Base-by-base conservation (phyloP, 495 filamentous ascomycete species). In the Choiromyces venosus region DNA sequence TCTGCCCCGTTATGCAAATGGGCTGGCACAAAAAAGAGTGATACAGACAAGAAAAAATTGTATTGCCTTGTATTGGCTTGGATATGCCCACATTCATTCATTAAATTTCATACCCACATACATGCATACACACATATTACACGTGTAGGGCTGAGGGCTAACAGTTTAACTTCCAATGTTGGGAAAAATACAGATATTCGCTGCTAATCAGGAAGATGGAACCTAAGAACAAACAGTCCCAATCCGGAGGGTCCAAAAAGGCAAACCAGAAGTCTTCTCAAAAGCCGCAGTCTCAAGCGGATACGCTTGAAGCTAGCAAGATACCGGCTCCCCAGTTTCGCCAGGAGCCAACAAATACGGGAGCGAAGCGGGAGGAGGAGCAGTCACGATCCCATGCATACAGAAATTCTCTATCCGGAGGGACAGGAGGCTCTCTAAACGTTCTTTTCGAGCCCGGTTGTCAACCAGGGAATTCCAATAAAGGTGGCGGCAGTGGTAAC, bases 161-260 rank as follows among this genome's bases (percentile, higher is more conserved):
- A 61, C n/a, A 61, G 52, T 61, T 25, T 61, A 29, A 61, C 33
- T 61, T 10, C 12, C 52, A 33, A 61, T 61, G 10, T 61, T 61
- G 52, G 52, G 5, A 61, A 61, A 61, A 61, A 61, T 6, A 68
- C 52, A 77, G 75, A 37, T 77, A 77, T 66, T 77, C 75, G 36
- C 35, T 77, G 8, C 72, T 77, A 39, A 77, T 77, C 42, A 73
- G 75, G 56, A 77, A 77, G 67, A 77, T 77, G 75, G 75, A 77
- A 38, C 75, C 75, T 6, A 77, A 77, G 67, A 77, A 61, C 12
- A 76, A 77, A 14, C 75, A 76, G 61, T 73, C 74, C 7, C 75
- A 76, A 70, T 67, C 75, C 4, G 52, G 37, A 12, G 29, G 69
- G 16, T 33, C 56, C 14, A 76, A 72, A 29, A 77, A 77, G 46